phyloP scores from a whole-genome alignment of 345 rosid genomes.

The Gossypium arboreum region DNA sequence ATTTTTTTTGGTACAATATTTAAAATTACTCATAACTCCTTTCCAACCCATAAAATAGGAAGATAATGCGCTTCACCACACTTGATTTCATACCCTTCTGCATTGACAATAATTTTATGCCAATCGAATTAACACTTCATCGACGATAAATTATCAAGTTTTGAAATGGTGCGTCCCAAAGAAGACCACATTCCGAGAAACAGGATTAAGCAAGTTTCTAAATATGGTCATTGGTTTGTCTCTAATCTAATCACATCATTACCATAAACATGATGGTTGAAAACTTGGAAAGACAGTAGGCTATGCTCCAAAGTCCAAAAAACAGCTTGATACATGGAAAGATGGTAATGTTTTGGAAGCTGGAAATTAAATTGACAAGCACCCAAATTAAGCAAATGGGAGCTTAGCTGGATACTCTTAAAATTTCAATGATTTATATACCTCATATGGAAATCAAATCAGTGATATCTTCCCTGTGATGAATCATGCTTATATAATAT shows the following conservation, averaged over 20 bases:
- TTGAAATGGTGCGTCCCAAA: too few relatives aligned
- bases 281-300: not conserved
- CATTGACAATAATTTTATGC: rapidly evolving
- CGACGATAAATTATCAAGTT: too few relatives aligned
- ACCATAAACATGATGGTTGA: not conserved
- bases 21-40: not conserved
- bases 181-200: not conserved
- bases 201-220: too few relatives aligned
- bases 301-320: not conserved
- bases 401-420: not conserved
- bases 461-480: not conserved
- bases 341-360: constrained; percentile 1
- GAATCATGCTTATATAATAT: not conserved
- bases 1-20: too few relatives aligned
- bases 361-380: not conserved
- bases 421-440: not conserved
- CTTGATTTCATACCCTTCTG: rapidly evolving
- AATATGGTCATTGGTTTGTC: too few relatives aligned
- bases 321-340: not conserved
- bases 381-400: not conserved
- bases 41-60: too few relatives aligned
- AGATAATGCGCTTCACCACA: too few relatives aligned
- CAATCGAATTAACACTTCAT: rapidly evolving
- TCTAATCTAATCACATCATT: not conserved
- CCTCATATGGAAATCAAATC: not conserved